Base-by-base conservation (phyloP, 2,329 filamentous ascomycete species). In the Didymella exigua region DNA sequence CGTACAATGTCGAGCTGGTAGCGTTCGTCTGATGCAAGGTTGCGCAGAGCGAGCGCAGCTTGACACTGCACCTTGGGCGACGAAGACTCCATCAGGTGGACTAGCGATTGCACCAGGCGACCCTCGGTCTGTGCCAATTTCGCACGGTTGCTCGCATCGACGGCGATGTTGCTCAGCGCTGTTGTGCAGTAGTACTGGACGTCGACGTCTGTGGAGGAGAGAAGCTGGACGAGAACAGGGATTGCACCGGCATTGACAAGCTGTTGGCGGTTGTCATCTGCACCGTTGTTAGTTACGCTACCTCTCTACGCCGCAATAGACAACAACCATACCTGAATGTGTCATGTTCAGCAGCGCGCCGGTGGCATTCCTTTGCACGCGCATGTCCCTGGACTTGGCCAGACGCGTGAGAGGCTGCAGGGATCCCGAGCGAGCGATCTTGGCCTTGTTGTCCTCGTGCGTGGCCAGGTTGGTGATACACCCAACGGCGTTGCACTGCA, bases 101-200 rank as follows among this genome's bases (percentile, higher is more conserved):
- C 95, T 43, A 99, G 81, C 8, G 91, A 96, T 72, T 96, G 91
- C 21, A 99, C 93, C 23, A 99, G 84, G 63, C 93, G 91, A 19
- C 90, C 87, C 74, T 99, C 95, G 8, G 90, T 93, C 70, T 96
- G 89, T 26, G 93, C 91, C 49, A 99, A 84, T 74, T 93, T 92
- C 71, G 93, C 91, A 64, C 95, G 85, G 78, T 98, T 98, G 69
- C 87, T 89, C 40, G 89, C 84, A 73, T 99, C 95, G 49, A 99
- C 95, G 6, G 95, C 95, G 66, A 99, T 99, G 76, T 99, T 99
- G 82, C 93, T 98, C 54, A 99, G 85, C 11, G 95, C 95, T 4
- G 95, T 99, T 16, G 95, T 99, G 80, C 95, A 99, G 78, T 99
- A 99, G 78, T 99, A 99, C 78, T 99, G 95, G 27, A 99, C 95